Conservation (phyloP, 1,284 basidiomycete genomes). For the Ustilago shanxiensis region DNA sequence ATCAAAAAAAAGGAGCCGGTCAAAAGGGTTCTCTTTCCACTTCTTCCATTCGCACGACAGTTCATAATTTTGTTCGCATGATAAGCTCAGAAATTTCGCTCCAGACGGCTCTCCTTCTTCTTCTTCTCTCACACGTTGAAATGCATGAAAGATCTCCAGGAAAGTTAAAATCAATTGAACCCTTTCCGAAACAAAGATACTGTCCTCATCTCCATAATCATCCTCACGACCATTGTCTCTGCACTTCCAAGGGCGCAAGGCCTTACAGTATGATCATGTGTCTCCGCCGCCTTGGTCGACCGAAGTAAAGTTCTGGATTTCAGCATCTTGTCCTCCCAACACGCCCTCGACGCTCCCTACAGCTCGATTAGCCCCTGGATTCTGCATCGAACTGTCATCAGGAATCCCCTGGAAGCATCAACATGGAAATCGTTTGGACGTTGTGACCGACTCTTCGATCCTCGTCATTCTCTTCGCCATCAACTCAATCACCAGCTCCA, state of each 20-base stretch:
- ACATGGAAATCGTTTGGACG: no score
- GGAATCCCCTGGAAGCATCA: background rate
- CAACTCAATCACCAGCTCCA: background rate
- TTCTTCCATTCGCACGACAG: constrained; percentile 49
- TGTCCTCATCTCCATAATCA: no score
- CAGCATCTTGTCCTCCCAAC: background rate
- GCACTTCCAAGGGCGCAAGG: background rate
- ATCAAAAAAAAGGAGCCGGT: background rate
- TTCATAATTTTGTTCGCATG: background rate
- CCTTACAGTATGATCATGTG: background rate
- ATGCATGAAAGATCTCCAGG: background rate
- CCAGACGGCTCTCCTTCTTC: constrained; percentile 10
- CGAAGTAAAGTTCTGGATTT: background rate
- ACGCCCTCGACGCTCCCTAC: background rate
- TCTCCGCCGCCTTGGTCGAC: background rate
- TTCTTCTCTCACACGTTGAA: no score
- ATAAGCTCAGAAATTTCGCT: constrained; percentile 9
- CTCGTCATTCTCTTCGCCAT: background rate
- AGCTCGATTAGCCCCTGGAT: no score
- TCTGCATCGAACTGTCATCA: background rate
- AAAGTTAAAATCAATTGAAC: constrained; percentile 10
- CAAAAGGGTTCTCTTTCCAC: constrained; percentile 7
- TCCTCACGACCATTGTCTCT: no score
- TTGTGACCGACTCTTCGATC: no score
- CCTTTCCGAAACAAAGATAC: background rate